These are phyloP conservation scores for Plasmopara muralis DNA, from an alignment of 352 stramenopile species.

Conservation along the genomic window DNA sequence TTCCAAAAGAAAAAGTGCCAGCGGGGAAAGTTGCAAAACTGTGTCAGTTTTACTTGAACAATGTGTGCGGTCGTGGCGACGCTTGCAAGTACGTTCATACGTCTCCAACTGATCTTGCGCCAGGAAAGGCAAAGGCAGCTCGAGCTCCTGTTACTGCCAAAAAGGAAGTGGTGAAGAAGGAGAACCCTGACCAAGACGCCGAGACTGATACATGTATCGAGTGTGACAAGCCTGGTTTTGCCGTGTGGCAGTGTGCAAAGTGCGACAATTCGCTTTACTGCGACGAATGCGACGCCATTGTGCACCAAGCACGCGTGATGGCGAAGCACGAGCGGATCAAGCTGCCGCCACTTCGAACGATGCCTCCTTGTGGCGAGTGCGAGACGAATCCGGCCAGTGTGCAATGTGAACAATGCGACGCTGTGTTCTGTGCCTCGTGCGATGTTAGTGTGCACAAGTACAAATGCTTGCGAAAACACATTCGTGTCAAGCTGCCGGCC, in stretches of 20 bases:
- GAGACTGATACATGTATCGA: constrained; percentile 48
- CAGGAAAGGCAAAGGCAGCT: constrained; percentile 3
- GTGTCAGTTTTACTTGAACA: constrained; percentile 47
- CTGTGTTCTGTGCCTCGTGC: constrained; percentile 46
- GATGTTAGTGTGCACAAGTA: constrained; percentile 65
- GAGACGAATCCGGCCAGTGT: constrained; percentile 33
- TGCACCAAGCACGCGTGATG: constrained; percentile 64
- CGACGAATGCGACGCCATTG: constrained; percentile 43
- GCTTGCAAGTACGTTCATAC: constrained; percentile 44
- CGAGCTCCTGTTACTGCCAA: constrained; percentile 7
- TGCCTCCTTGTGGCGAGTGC: constrained; percentile 47
- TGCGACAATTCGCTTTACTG: constrained; percentile 65
- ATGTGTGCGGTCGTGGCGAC: constrained; percentile 44
- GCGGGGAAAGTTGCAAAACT: constrained; percentile 22
- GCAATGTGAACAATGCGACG: constrained; percentile 50
- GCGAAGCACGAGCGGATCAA: constrained; percentile 39
- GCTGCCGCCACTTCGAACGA: constrained; percentile 24
- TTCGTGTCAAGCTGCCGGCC: constrained; percentile 16
- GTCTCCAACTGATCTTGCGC: constrained; percentile 1
- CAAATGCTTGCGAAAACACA: constrained; percentile 57
- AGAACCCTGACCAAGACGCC: constrained; percentile 10
- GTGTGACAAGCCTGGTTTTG: constrained; percentile 43
- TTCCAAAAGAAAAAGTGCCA: constrained; percentile 4
- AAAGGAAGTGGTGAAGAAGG: constrained; percentile 2
- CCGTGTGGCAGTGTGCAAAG: constrained; percentile 42